These are phyloP conservation scores for Gossypium davidsonii DNA, from an alignment of 441 rosid genomes.

Conservation along the genomic window DNA sequence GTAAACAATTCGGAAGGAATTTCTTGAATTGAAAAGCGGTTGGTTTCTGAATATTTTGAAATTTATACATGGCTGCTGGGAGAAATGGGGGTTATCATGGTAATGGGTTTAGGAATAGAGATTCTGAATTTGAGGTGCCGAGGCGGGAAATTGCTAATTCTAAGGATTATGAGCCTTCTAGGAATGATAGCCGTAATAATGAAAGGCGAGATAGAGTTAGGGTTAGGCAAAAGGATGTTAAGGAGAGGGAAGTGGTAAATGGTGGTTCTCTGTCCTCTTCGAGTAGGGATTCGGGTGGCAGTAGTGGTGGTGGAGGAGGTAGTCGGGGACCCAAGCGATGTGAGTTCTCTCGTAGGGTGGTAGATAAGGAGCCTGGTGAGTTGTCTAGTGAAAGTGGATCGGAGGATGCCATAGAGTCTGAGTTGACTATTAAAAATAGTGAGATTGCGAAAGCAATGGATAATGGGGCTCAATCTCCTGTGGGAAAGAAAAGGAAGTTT, in stretches of 20 bases:
- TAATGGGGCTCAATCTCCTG: conserved; percentile 41
- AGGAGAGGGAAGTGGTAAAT: conserved; percentile 54
- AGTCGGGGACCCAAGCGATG: conserved; percentile 34
- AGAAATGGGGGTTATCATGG: conserved; percentile 67
- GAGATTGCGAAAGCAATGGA: conserved; percentile 36
- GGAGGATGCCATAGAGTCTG: conserved; percentile 65
- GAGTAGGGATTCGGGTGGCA: conserved; percentile 52
- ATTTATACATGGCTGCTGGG: conserved; percentile 71
- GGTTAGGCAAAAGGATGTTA: conserved; percentile 57
- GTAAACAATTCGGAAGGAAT: background rate
- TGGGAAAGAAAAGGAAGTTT: conserved; percentile 78
- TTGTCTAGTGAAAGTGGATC: conserved; percentile 98
- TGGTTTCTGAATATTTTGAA: conserved; percentile 10
- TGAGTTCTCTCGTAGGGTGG: conserved; percentile 35
- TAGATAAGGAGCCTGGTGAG: conserved; percentile 95
- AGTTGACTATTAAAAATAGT: conserved; percentile 30
- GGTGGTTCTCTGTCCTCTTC: conserved; percentile 45
- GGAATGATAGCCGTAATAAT: conserved; percentile 36
- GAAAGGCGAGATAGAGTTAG: conserved; percentile 34
- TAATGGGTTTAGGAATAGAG: conserved; percentile 56
- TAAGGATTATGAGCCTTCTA: conserved; percentile 35
- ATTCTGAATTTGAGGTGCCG: conserved; percentile 45
- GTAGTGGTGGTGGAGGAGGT: conserved; percentile 31
- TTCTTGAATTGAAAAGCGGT: conserved; percentile 23
- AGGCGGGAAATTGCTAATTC: conserved; percentile 43